Evolutionary conservation across 768 basidiomycete species (phyloP).

Genomic region (Serendipita sp.): DNA sequence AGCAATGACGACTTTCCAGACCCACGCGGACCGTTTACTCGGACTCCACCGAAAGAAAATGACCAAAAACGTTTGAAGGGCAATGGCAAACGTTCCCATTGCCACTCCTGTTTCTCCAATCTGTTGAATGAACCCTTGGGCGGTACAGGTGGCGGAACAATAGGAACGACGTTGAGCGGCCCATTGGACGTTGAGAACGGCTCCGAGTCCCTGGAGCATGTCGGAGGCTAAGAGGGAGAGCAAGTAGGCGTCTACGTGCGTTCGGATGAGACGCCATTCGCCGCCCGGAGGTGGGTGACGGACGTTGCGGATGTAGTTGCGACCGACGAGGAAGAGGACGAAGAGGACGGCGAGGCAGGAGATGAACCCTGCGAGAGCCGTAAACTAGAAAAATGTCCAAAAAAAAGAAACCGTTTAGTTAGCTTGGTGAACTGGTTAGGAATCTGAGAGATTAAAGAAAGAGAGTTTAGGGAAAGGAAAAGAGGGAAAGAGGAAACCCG

Average conservation of each 20-base stretch:
- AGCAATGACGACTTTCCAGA: slow-evolving; percentile 14
- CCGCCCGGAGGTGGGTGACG: slow-evolving; percentile 11
- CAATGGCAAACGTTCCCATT: slow-evolving; percentile 25
- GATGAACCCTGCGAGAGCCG: slow-evolving; percentile 22
- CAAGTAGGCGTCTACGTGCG: slow-evolving; percentile 28
- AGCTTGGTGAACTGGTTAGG: too few relatives aligned
- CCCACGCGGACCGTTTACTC: slow-evolving; percentile 21
- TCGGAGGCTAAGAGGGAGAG: slow-evolving; percentile 21
- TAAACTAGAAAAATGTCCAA: slow-evolving; percentile 15
- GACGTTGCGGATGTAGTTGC: slow-evolving; percentile 18
- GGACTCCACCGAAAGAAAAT: slow-evolving; percentile 14
- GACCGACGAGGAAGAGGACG: slow-evolving; percentile 17
- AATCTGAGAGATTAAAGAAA: too few relatives aligned
- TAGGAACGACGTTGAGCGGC: slow-evolving; percentile 24
- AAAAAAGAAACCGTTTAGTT: too few relatives aligned
- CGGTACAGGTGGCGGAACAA: slow-evolving; percentile 25
- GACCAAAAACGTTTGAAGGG: slow-evolving; percentile 27
- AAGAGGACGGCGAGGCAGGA: slow-evolving; percentile 22
- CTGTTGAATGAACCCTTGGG: slow-evolving; percentile 20
- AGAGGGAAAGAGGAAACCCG: too few relatives aligned
- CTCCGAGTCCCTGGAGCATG: slow-evolving; percentile 24
- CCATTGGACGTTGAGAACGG: slow-evolving; percentile 23
- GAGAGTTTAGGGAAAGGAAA: too few relatives aligned
- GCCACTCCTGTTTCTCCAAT: slow-evolving; percentile 28
- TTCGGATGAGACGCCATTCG: slow-evolving; percentile 17